Evolutionary conservation across 2,329 filamentous ascomycete species (phyloP).

Genomic region (Scedosporium minutisporum): DNA sequence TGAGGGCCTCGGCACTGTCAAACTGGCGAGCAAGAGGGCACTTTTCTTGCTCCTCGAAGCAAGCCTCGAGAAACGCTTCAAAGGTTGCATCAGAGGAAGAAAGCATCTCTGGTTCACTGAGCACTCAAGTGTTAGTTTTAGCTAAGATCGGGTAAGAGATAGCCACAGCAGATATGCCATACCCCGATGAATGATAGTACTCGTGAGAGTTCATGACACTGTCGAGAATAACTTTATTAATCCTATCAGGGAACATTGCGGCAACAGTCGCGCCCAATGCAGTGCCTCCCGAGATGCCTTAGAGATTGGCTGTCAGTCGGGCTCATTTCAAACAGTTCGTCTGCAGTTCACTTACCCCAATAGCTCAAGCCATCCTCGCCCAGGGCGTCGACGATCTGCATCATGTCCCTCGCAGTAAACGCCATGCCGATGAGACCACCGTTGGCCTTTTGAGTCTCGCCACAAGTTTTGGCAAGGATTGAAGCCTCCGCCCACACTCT

Average conservation of each 20-base stretch:
- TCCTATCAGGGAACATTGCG: constrained; percentile 30
- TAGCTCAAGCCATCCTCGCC: constrained; percentile 26
- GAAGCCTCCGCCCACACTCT: constrained; percentile 11
- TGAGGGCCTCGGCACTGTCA: constrained; percentile 24
- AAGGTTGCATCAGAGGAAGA: constrained; percentile 46
- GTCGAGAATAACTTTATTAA: constrained; percentile 28
- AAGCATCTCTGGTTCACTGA: constrained; percentile 19
- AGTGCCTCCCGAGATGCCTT: constrained; percentile 31
- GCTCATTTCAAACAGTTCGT: too few relatives aligned
- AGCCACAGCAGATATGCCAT: not conserved
- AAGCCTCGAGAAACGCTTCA: constrained; percentile 42
- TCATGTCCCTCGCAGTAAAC: constrained; percentile 27
- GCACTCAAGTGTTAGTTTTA: not conserved
- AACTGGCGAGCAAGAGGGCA: constrained; percentile 32
- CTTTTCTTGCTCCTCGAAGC: constrained; percentile 36
- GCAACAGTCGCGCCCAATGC: constrained; percentile 26
- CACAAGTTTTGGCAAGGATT: constrained; percentile 16
- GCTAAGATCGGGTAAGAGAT: not conserved
- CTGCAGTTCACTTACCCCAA: constrained; percentile 18
- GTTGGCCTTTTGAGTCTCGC: constrained; percentile 10
- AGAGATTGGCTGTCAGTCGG: not conserved
- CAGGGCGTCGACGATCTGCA: constrained; percentile 26
- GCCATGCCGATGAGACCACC: constrained; percentile 20
- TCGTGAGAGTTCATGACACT: constrained; percentile 22
- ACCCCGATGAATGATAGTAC: constrained; percentile 14